Percentiles rank a stretch among this genome's conserved stretches.
phyloP scores from a whole-genome alignment of 176 grass and related monocot genomes.

The Rhipidocladum racemiflorum region DNA sequence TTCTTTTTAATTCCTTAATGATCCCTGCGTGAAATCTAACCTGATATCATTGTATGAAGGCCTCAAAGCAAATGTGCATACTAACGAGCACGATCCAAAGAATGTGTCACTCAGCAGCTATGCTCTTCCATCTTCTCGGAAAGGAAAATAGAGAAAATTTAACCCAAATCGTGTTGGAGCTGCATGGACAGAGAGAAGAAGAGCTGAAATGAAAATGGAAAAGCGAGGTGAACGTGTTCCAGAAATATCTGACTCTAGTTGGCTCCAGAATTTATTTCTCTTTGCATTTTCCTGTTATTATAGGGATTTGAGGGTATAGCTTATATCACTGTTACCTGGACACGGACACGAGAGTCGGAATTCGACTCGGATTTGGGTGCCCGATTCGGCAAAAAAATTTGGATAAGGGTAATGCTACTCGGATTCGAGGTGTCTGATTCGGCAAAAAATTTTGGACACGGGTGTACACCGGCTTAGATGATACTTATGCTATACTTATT shows the following conservation, averaged over 20 bases:
- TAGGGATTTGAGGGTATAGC: not conserved
- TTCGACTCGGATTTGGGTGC: too few species aligned
- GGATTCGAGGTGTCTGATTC: too few species aligned
- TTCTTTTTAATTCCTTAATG: conserved; percentile 13
- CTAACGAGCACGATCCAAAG: conserved; percentile 35
- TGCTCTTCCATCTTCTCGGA: conserved; percentile 7
- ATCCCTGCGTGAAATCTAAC: conserved; percentile 29
- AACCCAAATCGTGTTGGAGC: conserved; percentile 95
- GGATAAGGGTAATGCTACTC: too few species aligned
- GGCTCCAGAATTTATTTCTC: conserved; percentile 47
- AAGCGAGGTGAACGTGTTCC: conserved; percentile 58
- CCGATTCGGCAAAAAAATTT: too few species aligned
- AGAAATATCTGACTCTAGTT: conserved; percentile 50
- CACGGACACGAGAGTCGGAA: too few species aligned
- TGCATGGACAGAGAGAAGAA: conserved; percentile 88
- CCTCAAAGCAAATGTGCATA: conserved; percentile 79
- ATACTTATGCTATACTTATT: not conserved
- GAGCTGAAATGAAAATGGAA: conserved; percentile 80
- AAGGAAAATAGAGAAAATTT: conserved; percentile 60
- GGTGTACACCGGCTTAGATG: too few species aligned
- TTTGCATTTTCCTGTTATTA: not conserved
- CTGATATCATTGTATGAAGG: conserved; percentile 43
- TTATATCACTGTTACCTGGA: too few species aligned
- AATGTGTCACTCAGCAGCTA: conserved; percentile 14
- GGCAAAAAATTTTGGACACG: too few species aligned